Base-by-base conservation (phyloP, 352 stramenopile genomes). In the Globisporangium polare region DNA sequence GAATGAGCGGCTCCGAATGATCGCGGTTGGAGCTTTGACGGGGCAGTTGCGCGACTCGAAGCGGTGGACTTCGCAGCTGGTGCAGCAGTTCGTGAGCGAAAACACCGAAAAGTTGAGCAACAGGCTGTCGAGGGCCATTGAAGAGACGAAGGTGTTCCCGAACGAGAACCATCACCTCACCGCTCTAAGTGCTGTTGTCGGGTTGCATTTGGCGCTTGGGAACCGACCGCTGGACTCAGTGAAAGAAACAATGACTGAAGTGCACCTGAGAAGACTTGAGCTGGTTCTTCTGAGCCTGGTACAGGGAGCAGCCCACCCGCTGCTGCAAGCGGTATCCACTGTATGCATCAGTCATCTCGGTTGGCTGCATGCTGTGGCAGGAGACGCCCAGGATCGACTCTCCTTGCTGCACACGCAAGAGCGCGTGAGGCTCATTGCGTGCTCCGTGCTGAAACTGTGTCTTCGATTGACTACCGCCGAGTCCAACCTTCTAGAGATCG, bases 101-200 rank as follows among this genome's bases (percentile, higher is more conserved):
- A 64, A 53, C 10, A 55, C 77, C 10, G 61, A 66, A 20, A 58
- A 70, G 31, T 18, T 79, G 43, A 66, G 31, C 17, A 59, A 50
- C 43, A 54, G 47, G 55, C 53, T 83, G 18, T 54, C 66, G 2
- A 61, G 73, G 26, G 65, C 72, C 15, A 72, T 78, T 31, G 72
- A 83, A 51, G 65, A 79, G 18, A 43, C 37, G 53, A 74, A 71
- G 37, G 77, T 86, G 24, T 83, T 81, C 46, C 62, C 62, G 22
- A 22, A 29, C 9, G 49, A 67, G 22, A 47, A 66, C 3, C 54
- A 59, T 55, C 56, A 63, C 7, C 42, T 57, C 22, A 65, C 57
- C 10, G 65, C 60, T 7, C 49, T 79, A 26, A 63, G 61, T 29
- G 53, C 64, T n/a, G 67, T 66, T 5, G 50, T 76, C 20, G 66